Percentiles rank a stretch among this genome's conserved stretches.
Evolutionary conservation across 2,329 filamentous ascomycete species (phyloP).

Genomic region (Penicillium polonicum): DNA sequence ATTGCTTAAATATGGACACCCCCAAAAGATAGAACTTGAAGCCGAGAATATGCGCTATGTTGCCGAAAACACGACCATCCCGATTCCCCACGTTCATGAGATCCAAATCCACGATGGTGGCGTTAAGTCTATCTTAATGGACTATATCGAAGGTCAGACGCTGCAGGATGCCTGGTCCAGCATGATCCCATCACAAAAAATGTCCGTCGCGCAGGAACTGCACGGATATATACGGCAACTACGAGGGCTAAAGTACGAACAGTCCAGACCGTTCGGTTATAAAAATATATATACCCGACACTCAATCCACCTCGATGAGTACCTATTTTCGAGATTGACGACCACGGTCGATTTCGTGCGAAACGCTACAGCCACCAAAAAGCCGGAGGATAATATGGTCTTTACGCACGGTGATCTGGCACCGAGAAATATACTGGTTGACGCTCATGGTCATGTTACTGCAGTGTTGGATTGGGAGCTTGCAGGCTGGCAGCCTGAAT

Average conservation of each 20-base stretch:
- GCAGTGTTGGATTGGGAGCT: constrained; percentile 11
- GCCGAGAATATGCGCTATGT: constrained; percentile 3
- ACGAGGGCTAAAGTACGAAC: not conserved
- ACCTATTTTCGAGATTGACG: not conserved
- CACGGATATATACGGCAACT: constrained; percentile 3
- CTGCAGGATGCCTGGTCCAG: constrained; percentile 8
- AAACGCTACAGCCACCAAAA: not conserved
- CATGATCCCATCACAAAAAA: constrained; percentile 8
- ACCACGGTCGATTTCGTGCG: not conserved
- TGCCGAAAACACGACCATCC: constrained; percentile 1
- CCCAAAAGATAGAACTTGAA: not conserved
- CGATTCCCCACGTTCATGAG: not conserved
- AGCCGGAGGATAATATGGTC: not conserved
- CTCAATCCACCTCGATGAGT: not conserved
- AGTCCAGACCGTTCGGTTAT: not conserved
- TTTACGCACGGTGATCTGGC: constrained; percentile 11
- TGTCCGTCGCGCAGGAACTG: constrained; percentile 8
- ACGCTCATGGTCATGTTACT: constrained; percentile 2
- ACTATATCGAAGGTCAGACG: constrained; percentile 5
- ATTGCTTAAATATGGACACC: constrained; percentile 3
- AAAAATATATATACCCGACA: not conserved
- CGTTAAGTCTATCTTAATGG: constrained; percentile 1
- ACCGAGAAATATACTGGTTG: constrained; percentile 10
- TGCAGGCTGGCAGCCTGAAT: constrained; percentile 7
- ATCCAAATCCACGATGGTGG: not conserved